A percentile compares a stretch with the other conserved stretches of the same genome.
These are phyloP conservation scores for Populus davidiana DNA, from an alignment of 345 rosid genomes.

Conservation along the genomic window DNA sequence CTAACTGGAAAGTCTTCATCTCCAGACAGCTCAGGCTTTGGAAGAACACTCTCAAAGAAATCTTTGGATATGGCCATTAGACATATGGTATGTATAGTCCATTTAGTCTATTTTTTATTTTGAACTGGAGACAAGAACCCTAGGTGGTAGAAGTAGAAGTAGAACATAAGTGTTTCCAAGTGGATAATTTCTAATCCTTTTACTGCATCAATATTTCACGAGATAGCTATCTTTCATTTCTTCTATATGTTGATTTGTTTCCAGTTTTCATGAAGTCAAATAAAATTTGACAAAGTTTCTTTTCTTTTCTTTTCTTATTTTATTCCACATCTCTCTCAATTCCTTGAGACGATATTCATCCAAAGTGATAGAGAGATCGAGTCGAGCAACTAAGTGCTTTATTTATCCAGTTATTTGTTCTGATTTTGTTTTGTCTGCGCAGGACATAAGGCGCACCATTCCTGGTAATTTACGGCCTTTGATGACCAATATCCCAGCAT, in stretches of 20 bases:
- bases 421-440: constrained; percentile 27
- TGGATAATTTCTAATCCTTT: neutral
- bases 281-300: neutral
- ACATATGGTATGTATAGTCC: constrained; percentile 71
- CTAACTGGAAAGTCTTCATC: constrained; percentile 78
- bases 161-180: neutral
- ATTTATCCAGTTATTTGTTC: neutral
- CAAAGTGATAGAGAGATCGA: neutral
- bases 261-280: neutral
- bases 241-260: neutral
- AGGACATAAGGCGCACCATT: constrained; percentile 91
- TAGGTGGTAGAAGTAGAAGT: neutral
- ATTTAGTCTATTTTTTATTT: constrained; percentile 1
- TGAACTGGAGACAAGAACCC: neutral
- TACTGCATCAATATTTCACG: neutral
- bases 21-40: constrained; percentile 88
- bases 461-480: constrained; percentile 84
- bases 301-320: neutral
- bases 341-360: neutral
- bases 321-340: neutral
- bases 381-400: neutral
- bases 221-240: neutral
- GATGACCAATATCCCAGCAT: constrained; percentile 95
- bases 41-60: constrained; percentile 92
- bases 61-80: constrained; percentile 98